Evolutionary conservation across 805 yeast species (phyloP), one percentile per base, ranked within the genome.

Genomic region (Ogataea pilisensis): DNA sequence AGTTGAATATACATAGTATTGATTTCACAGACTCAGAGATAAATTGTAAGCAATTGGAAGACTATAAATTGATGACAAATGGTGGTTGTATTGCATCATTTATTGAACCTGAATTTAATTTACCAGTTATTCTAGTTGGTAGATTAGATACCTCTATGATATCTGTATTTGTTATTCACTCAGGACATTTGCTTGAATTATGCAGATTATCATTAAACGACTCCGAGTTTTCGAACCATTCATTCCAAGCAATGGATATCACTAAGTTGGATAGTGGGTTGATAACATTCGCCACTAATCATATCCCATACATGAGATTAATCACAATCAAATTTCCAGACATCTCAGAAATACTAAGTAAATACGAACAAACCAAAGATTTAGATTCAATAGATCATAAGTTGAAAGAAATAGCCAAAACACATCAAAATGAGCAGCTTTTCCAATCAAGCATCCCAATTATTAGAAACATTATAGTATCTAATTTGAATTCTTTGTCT

Each of bases 231-330:
- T 71, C 82, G 6, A 72, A 77, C 17, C 73, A 76, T 49, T 72
- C 80, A 0, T 85, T 85, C 58, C 72, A 80, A 14, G 82, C 85
- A 12, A 68, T 76, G 69, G 50, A 63, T 8, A 60, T 77, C 7
- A 45, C 66, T 0, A 50, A 60, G 8, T 58, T 60, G 5, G 39
- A 48, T 2, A 31, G 35, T 20, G 29, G 67, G 0, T 47, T 69
- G 19, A 54, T 83, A 13, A 78, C 82, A 0, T 72, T 85, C 7
- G 87, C 80, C 0, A 87, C 96, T 0, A 80, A 89, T 1, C 91
- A 86, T 52, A 72, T 75, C 12, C 96, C 96, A 4, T 83, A 70
- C 52, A 77, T 85, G 85, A 61, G 95, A 48, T 48, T 85, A 11
- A 71, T 87, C 1, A 58, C 85, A 0, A 69, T 80, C 0, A 57